A percentile compares a stretch with the other conserved stretches of the same genome.
These are phyloP conservation scores for Candida vartiovaarae DNA, from an alignment of 805 yeast species.

Conservation along the genomic window DNA sequence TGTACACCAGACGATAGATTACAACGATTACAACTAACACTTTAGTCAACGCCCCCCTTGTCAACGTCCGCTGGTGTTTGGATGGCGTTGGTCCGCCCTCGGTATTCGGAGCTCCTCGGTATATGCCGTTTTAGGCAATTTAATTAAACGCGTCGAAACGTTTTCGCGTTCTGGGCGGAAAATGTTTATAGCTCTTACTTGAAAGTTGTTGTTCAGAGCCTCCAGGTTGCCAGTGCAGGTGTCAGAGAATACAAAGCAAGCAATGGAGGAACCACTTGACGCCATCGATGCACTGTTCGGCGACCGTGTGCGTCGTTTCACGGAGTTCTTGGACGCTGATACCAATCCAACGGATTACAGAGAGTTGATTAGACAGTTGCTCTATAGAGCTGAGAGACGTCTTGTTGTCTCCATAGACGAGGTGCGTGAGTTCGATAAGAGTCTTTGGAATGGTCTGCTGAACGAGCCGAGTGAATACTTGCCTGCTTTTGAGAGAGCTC, in stretches of 20 bases:
- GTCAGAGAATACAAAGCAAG: background rate
- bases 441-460: slow-evolving; percentile 70
- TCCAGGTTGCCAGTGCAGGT: too few relatives aligned
- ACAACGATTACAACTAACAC: too few relatives aligned
- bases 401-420: slow-evolving; percentile 79
- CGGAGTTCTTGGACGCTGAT: slow-evolving; percentile 70
- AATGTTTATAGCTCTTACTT: too few relatives aligned
- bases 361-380: slow-evolving; percentile 65
- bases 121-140: background rate
- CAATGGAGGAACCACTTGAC: slow-evolving; percentile 22
- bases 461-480: slow-evolving; percentile 74
- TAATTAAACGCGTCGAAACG: slow-evolving; percentile 9
- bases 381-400: slow-evolving; percentile 58
- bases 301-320: slow-evolving; percentile 83
- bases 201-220: too few relatives aligned
- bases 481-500: slow-evolving; percentile 85
- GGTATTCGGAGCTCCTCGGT: too few relatives aligned
- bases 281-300: slow-evolving; percentile 45
- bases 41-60: too few relatives aligned
- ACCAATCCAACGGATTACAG: slow-evolving; percentile 53
- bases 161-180: too few relatives aligned
- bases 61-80: too few relatives aligned
- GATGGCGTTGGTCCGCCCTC: too few relatives aligned
- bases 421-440: slow-evolving; percentile 72
- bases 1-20: too few relatives aligned